Evolutionary conservation across 2,329 filamentous ascomycete genomes (phyloP).

Genomic region (Trichothecium sympodiale): DNA sequence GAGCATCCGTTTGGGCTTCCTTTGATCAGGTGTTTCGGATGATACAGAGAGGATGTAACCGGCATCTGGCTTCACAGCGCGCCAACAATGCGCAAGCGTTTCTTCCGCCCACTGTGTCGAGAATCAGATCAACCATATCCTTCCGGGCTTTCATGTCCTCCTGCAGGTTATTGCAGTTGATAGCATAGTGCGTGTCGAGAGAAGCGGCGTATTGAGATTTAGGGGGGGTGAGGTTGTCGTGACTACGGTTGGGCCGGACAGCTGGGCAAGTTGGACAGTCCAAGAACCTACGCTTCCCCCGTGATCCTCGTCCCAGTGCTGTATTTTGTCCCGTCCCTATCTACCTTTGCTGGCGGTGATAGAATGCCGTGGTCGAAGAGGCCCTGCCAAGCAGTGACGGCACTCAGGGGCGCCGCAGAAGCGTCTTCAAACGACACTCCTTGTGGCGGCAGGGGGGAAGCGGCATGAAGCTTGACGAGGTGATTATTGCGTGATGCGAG

Average conservation of each 20-base stretch:
- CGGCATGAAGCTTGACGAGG: too few relatives aligned
- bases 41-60: too few relatives aligned
- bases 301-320: too few relatives aligned
- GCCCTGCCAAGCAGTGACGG: constrained; percentile 28
- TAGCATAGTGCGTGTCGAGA: neutral
- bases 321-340: too few relatives aligned
- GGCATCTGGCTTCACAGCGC: neutral
- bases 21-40: too few relatives aligned
- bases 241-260: neutral
- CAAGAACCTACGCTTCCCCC: constrained; percentile 1
- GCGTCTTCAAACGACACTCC: constrained; percentile 21
- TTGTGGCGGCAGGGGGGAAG: too few relatives aligned
- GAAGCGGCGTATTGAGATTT: neutral
- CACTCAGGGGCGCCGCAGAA: constrained; percentile 25
- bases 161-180: neutral
- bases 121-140: too few relatives aligned
- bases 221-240: neutral
- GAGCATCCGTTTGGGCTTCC: neutral
- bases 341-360: neutral
- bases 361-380: constrained; percentile 24
- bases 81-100: too few relatives aligned
- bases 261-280: neutral
- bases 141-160: neutral
- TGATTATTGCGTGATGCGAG: too few relatives aligned
- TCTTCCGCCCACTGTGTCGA: too few relatives aligned